These are phyloP conservation scores for Daphne laureola DNA, from an alignment of 441 rosid species.

Conservation along the genomic window DNA sequence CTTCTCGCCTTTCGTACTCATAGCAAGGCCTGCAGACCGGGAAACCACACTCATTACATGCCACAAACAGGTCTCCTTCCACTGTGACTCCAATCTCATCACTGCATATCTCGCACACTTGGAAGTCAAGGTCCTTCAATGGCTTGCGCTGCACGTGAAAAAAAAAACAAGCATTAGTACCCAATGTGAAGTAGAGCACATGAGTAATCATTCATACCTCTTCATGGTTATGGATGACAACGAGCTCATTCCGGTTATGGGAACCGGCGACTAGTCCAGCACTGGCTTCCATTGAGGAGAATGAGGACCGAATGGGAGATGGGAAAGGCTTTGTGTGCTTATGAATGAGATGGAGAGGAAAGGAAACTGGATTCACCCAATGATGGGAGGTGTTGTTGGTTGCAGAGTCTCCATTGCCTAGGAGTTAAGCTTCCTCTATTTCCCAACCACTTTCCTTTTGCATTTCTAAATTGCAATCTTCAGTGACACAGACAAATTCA, in stretches of 20 bases:
- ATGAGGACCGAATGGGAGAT: neutral
- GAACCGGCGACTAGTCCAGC: conserved; percentile 97
- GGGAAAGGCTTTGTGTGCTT: conserved; percentile 18
- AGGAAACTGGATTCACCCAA: conserved; percentile 28
- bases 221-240: conserved; percentile 86
- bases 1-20: conserved; percentile 88
- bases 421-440: conserved; percentile 62
- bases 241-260: conserved; percentile 90
- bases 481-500: neutral
- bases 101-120: conserved; percentile 81
- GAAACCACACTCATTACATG: conserved; percentile 88
- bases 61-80: conserved; percentile 83
- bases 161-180: neutral
- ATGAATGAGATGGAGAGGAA: conserved; percentile 4
- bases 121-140: conserved; percentile 71
- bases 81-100: conserved; percentile 67
- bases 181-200: too few species aligned
- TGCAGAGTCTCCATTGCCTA: conserved; percentile 87
- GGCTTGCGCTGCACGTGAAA: conserved; percentile 52
- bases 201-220: conserved; percentile 33
- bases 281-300: conserved; percentile 67
- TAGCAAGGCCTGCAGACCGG: conserved; percentile 85
- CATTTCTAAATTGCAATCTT: too few species aligned
- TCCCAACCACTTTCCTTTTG: conserved; percentile 22
- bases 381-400: conserved; percentile 34